Evolutionary conservation across 1,284 basidiomycete species (phyloP), one percentile per base, ranked within the genome.

Genomic region (Bjerkandera adusta): DNA sequence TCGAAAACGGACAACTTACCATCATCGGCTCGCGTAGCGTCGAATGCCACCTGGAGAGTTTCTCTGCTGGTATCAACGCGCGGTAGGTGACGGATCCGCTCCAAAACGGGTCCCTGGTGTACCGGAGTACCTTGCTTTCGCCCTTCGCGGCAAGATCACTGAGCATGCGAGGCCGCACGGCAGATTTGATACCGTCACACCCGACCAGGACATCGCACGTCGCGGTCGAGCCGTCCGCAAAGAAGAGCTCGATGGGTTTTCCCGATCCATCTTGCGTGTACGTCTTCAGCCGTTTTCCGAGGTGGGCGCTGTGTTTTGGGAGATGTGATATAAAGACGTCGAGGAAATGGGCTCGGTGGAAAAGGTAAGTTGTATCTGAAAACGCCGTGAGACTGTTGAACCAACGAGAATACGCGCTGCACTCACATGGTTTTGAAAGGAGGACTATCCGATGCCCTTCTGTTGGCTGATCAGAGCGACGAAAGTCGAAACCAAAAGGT

Each of bases 111-210:
- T 68, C 58, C 20, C 64, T 55, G 36, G 48, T 53, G 21, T 55
- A 55, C 4, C 11, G 26, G 48, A 47, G 44, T 50, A 36, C 3
- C 2, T 53, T 45, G 4, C 18, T n/a, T 25, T 25, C 46, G 46
- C 49, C 22, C 5, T 47, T 30, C 32, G 20, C 37, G 5, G 53
- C 59, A 15, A 53, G 45, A 16, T 61, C 50, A 16, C 57, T 49
- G 2, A 60, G 60, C 59, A 79, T 64, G n/a, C 59, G 55, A 34
- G 55, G 55, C 32, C 78, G 70, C 8, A 78, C 70, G 10, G 60
- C 61, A 0, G 77, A 81, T 54, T 75, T 79, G 47, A 81, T 62
- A 3, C 75, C 76, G 51, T 78, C 75, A 22, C 71, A 69, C 1
- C 75, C 76, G 24, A 78, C 58, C 5, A 78, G 63, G 11, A 77